Base-by-base conservation (phyloP, 805 yeast species). In the Yarrowia porcina region DNA sequence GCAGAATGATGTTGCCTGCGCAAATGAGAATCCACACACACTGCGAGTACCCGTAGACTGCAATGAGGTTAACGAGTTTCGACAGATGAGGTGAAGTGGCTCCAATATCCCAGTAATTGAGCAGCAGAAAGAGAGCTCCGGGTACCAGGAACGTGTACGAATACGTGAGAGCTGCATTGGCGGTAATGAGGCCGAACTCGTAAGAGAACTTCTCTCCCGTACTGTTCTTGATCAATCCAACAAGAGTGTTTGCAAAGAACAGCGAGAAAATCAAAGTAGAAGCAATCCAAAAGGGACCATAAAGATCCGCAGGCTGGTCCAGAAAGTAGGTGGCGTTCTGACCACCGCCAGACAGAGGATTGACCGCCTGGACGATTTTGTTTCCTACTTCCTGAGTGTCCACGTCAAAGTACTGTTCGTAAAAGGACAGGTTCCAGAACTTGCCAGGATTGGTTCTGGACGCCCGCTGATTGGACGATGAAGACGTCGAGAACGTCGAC, bases 221-320 rank as follows among this genome's bases (percentile, higher is more conserved):
- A 52, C 72, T 69, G 25, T 82, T 79, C n/a, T 84, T 76, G n/a
- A 90, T 68, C 21, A 88, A 70, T 52, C 86, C 84, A 2, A 89
- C 82, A 20, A 89, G 80, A 0, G 96, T 87, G 35, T 88, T 82
- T 47, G 91, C 81, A 64, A 90, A 85, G 74, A 91, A 91, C 72
- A 89, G 78, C 32, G 86, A 76, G 66, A 89, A 83, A 0, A 89
- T 83, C 56, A 90, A 82, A 0, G 96, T 87, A 0, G 91, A 90
- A 12, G 93, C 88, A 45, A 92, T 85, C 98, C 98, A 92, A 18
- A 90, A 77, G 8, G 96, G 88, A 0, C 97, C 97, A 72, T 90
- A 93, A 61, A 92, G 75, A 69, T 92, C 98, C 3, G 87, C 83
- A 61, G 79, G 77, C 39, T 79, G 79, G 49, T 78, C 77, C 67